Evolutionary conservation across 2,329 filamentous ascomycete species (phyloP).

Genomic region (Penicillium sp.): DNA sequence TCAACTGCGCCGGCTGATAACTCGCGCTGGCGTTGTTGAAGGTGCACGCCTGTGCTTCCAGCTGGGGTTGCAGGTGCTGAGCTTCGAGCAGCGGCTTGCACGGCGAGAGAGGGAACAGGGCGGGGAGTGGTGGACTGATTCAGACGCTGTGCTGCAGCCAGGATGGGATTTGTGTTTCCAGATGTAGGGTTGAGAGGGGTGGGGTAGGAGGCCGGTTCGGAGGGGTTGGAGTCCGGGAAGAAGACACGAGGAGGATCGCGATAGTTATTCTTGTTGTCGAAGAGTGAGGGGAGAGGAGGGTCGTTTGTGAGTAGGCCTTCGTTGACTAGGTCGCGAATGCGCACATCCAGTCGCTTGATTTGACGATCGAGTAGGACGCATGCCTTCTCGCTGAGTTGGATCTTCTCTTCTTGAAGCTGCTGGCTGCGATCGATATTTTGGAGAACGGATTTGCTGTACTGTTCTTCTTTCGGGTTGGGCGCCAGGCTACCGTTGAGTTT

Average conservation of each 20-base stretch:
- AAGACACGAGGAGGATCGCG: slow-evolving; percentile 50
- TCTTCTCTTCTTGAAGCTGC: slow-evolving; percentile 63
- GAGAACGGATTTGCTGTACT: slow-evolving; percentile 57
- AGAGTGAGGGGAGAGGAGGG: slow-evolving; percentile 59
- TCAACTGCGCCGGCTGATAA: slow-evolving; percentile 56
- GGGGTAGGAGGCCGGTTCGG: slow-evolving; percentile 43
- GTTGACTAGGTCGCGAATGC: slow-evolving; percentile 59
- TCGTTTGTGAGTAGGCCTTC: slow-evolving; percentile 62
- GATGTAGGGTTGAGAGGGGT: slow-evolving; percentile 56
- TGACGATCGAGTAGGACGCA: slow-evolving; percentile 62
- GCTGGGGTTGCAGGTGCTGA: slow-evolving; percentile 49
- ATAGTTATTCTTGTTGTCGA: slow-evolving; percentile 49
- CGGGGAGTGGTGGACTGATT: slow-evolving; percentile 37
- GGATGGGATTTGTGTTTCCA: slow-evolving; percentile 55
- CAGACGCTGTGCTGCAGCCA: slow-evolving; percentile 53
- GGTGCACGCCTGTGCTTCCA: slow-evolving; percentile 36
- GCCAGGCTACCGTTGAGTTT: slow-evolving; percentile 62
- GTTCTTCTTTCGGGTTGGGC: slow-evolving; percentile 64
- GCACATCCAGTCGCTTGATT: slow-evolving; percentile 62
- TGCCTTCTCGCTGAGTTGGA: slow-evolving; percentile 61
- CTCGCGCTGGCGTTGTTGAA: slow-evolving; percentile 54
- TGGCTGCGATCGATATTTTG: slow-evolving; percentile 60
- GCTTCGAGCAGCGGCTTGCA: slow-evolving; percentile 37
- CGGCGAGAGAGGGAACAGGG: slow-evolving; percentile 39
- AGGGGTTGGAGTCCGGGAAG: slow-evolving; percentile 47